Conservation (phyloP, 768 basidiomycete species). For the Mrakia frigida region DNA sequence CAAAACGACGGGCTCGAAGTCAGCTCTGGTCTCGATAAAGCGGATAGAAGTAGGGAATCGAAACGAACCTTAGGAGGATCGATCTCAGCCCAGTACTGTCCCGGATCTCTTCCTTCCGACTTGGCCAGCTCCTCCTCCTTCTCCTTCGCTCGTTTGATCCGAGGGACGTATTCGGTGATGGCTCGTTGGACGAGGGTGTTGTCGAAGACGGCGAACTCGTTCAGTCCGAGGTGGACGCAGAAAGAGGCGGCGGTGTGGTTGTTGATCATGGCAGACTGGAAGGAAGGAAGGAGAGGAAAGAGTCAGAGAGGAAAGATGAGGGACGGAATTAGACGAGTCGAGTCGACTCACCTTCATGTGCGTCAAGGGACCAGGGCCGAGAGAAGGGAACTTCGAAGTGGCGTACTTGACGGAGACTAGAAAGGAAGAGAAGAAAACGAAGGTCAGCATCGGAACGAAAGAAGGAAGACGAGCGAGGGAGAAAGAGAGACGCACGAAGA, state of each 20-base stretch:
- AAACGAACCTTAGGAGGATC: conserved; percentile 67
- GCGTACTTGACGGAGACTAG: conserved; percentile 72
- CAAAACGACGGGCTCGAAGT: not conserved
- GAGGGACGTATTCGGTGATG: conserved; percentile 55
- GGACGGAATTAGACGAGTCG: not conserved
- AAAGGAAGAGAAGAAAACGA: conserved; percentile 12
- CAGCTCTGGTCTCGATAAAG: not conserved
- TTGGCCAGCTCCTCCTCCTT: conserved; percentile 51
- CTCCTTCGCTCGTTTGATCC: conserved; percentile 47
- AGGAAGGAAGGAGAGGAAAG: conserved; percentile 12
- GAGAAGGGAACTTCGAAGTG: conserved; percentile 57
- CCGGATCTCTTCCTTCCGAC: conserved; percentile 53
- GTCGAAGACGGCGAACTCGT: conserved; percentile 58
- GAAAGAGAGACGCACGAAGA: conserved; percentile 54
- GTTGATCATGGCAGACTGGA: conserved; percentile 77
- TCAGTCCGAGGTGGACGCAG: conserved; percentile 63
- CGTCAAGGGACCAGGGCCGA: conserved; percentile 72
- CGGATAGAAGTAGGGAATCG: not conserved
- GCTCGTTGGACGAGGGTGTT: conserved; percentile 52
- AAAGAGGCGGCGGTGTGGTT: conserved; percentile 71
- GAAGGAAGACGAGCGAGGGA: not conserved
- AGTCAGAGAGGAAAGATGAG: not conserved
- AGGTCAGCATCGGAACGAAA: not conserved
- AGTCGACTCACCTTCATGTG: conserved; percentile 64
- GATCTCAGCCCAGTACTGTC: conserved; percentile 72